Conservation (phyloP, 1,284 basidiomycete genomes). For the Boletus mariae region DNA sequence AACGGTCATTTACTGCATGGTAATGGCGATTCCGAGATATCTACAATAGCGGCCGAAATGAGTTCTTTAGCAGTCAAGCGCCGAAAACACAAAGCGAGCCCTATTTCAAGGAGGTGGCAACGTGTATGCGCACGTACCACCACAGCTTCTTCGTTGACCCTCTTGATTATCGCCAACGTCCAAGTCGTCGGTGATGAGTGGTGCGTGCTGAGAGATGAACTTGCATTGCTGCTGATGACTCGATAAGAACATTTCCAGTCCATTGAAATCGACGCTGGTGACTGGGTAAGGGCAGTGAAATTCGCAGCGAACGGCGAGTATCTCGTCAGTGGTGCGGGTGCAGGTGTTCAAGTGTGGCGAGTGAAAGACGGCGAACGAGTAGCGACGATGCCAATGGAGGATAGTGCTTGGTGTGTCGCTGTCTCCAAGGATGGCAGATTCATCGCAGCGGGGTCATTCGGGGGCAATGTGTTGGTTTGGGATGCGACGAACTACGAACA, state of each 20-base stretch:
- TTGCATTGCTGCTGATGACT: background rate
- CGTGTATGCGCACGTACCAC: background rate
- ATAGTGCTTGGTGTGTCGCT: background rate
- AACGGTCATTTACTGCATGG: too few relatives aligned
- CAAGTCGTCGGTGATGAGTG: background rate
- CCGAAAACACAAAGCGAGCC: too few relatives aligned
- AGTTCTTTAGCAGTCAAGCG: too few relatives aligned
- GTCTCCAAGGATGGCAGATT: background rate
- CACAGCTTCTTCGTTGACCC: background rate
- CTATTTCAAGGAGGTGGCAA: background rate
- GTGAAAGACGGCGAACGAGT: background rate
- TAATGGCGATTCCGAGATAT: too few relatives aligned
- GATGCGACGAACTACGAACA: too few relatives aligned
- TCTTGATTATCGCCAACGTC: background rate
- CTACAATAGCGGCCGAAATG: too few relatives aligned
- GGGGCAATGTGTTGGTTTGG: too few relatives aligned
- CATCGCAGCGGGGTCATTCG: background rate
- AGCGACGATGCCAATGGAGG: background rate
- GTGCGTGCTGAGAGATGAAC: background rate
- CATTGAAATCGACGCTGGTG: background rate
- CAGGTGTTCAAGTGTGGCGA: background rate
- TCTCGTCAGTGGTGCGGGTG: too few relatives aligned
- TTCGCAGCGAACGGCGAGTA: background rate
- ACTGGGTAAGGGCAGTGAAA: too few relatives aligned
- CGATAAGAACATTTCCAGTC: background rate